Base-by-base conservation (phyloP, 345 rosid genomes). In the Arabis alpina region DNA sequence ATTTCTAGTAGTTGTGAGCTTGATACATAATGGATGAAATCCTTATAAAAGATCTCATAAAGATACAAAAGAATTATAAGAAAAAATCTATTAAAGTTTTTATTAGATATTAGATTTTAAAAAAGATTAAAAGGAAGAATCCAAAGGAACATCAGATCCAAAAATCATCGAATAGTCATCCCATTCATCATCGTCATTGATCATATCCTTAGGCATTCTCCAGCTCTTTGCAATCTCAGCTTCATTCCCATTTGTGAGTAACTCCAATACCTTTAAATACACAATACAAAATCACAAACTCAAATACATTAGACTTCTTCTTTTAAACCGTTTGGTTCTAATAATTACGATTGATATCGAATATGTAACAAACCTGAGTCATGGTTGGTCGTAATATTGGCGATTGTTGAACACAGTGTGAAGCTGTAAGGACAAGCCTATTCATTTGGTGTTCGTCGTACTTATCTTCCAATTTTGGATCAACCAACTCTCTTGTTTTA, bases 351-450 rank as follows among this genome's bases (percentile, higher is more conserved):
- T 23, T 16, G n/a, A 12, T 16, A 39, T 49, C 30, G 4, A 66
- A 64, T 41, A 72, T 63, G 44, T 57, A 75, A 15, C 44, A 11
- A 71, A 89, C 98, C 84, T 91, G 89, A 40, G 84, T 93, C 94
- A 88, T 91, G 6, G 91, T 80, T 52, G 97, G 97, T 45, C 98
- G 85, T 90, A 84, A 83, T 8, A 73, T 57, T 0, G 96, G 82
- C 5, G 96, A 86, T 61, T 91, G 97, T 72, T 92, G 80, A n/a
- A 91, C 87, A 19, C 98, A 93, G 45, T 80, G 84, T 41, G 91
- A 88, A 64, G 97, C 94, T 23, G 90, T 87, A 36, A 85, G 78
- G 36, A 87, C 74, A 57, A 85, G 76, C 52, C 83, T 85, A 27
- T 80, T 82, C 87, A 93, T 71, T 72, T 93, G 88, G 54, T 85